phyloP scores from a whole-genome alignment of 345 rosid species.

The Euphorbia tirucalli region DNA sequence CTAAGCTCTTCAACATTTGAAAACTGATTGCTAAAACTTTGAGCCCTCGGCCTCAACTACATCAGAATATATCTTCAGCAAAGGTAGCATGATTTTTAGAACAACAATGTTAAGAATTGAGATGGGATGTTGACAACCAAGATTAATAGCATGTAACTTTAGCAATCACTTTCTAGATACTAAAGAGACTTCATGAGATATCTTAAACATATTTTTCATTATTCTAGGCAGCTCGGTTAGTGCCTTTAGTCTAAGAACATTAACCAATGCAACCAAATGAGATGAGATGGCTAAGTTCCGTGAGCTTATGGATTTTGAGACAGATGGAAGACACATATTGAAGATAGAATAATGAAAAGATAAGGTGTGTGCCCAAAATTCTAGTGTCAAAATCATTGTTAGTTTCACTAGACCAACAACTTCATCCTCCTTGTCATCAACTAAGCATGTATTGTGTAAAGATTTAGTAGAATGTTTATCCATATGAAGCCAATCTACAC shows the following conservation, averaged over 20 bases:
- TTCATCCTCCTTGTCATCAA: conserved; percentile 51
- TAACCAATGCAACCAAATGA: conserved; percentile 71
- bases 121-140: too few species aligned
- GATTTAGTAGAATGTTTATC: too few species aligned
- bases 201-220: conserved; percentile 59
- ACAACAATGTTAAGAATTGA: too few species aligned
- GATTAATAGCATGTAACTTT: too few species aligned
- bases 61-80: too few species aligned
- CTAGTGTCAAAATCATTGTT: conserved; percentile 70
- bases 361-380: conserved; percentile 63
- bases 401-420: conserved; percentile 50
- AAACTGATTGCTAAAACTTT: too few species aligned
- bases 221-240: conserved; percentile 65
- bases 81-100: too few species aligned
- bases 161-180: too few species aligned
- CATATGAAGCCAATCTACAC: conserved; percentile 47
- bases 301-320: conserved; percentile 59
- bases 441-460: conserved; percentile 57
- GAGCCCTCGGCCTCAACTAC: too few species aligned
- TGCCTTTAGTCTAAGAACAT: conserved; percentile 84
- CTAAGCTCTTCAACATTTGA: too few species aligned
- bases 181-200: conserved; percentile 33
- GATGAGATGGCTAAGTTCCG: conserved; percentile 49
- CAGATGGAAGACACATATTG: conserved; percentile 61
- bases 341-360: conserved; percentile 63